These are phyloP conservation scores for Polytrichum formosum DNA, from an alignment of 225 moss, liverwort and hornwort species.

Conservation along the genomic window DNA sequence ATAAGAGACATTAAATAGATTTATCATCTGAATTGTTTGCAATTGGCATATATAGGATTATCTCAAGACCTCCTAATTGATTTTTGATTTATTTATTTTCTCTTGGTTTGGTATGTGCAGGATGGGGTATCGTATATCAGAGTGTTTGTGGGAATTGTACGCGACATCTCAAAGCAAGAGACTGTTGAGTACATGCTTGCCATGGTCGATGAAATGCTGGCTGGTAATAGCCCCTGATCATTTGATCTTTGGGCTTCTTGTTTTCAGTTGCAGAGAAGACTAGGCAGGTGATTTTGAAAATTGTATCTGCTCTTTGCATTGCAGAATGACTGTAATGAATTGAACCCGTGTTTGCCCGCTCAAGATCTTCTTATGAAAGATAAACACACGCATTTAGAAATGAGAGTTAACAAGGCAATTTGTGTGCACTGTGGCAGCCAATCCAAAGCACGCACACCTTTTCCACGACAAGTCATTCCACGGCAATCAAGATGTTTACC, in stretches of 20 bases:
- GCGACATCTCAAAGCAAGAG: constrained; percentile 54
- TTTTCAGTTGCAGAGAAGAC: too few species aligned
- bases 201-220: constrained; percentile 53
- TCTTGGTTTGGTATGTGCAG: constrained; percentile 14
- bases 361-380: too few species aligned
- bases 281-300: too few species aligned
- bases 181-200: constrained; percentile 68
- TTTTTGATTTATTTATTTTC: neutral
- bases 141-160: constrained; percentile 57
- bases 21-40: too few species aligned
- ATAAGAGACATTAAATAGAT: too few species aligned
- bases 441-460: constrained; percentile 53
- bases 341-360: too few species aligned
- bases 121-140: constrained; percentile 55
- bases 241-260: neutral
- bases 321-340: too few species aligned
- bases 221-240: constrained; percentile 28
- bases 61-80: neutral
- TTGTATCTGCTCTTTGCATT: too few species aligned
- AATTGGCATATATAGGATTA: too few species aligned
- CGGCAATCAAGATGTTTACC: constrained; percentile 44
- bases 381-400: too few species aligned
- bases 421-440: constrained; percentile 32
- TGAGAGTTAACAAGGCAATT: neutral
- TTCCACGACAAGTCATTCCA: constrained; percentile 52